Percentiles rank a stretch among this genome's conserved stretches.
Conservation (phyloP, 768 basidiomycete genomes). For the Kwoniella sp. region DNA sequence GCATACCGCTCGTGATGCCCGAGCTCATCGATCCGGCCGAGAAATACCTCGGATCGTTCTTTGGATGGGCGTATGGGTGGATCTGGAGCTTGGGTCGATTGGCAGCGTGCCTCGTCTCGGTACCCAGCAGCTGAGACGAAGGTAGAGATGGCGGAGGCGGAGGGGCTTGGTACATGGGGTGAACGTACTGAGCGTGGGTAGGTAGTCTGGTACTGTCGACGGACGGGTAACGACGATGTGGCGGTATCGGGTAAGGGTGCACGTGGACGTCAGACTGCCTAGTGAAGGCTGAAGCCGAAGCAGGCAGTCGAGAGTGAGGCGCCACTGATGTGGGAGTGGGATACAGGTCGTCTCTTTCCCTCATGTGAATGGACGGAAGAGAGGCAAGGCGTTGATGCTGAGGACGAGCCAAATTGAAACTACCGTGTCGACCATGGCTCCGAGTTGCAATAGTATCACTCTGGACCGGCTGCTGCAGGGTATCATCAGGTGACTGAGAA, state of each 20-base stretch:
- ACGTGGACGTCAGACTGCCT: not conserved
- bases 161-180: conserved; percentile 1
- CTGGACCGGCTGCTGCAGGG: too few relatives aligned
- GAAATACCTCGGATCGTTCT: conserved; percentile 9
- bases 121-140: not conserved
- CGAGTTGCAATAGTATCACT: too few relatives aligned
- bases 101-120: not conserved
- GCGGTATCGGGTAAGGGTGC: not conserved
- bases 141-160: conserved; percentile 4
- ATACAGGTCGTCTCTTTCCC: conserved; percentile 5
- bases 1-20: not conserved
- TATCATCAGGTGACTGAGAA: too few relatives aligned
- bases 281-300: not conserved
- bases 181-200: conserved; percentile 1
- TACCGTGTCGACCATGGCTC: not conserved
- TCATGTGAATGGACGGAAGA: not conserved
- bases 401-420: not conserved
- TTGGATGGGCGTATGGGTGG: conserved; percentile 22
- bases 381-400: conserved; percentile 11
- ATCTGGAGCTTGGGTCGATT: conserved; percentile 22
- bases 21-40: conserved; percentile 13
- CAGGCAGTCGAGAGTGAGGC: not conserved
- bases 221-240: conserved; percentile 9
- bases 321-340: conserved; percentile 11
- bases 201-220: not conserved